Conservation (phyloP, 495 filamentous ascomycete species). For the Neurospora sp. region DNA sequence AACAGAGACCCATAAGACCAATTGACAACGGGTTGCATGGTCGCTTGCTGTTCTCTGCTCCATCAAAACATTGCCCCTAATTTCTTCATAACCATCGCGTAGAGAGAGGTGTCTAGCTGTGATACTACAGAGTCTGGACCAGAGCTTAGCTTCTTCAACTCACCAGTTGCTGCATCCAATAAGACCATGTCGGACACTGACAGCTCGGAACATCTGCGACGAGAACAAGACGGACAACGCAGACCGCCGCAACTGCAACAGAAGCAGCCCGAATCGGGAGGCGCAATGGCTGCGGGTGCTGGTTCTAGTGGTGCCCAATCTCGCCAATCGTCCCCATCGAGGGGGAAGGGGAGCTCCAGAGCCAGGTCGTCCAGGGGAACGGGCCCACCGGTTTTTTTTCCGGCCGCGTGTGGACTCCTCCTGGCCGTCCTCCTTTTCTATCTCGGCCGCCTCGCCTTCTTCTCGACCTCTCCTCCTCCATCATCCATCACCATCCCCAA, state of each 20-base stretch:
- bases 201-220: background rate
- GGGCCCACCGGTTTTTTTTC: background rate
- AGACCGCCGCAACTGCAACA: background rate
- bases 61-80: background rate
- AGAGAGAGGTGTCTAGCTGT: background rate
- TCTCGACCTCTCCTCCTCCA: slow-evolving; percentile 1
- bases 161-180: background rate
- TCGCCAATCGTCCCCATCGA: background rate
- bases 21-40: background rate
- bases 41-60: background rate
- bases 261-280: background rate
- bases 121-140: background rate
- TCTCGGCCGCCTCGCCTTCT: slow-evolving; percentile 12
- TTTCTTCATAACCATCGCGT: background rate
- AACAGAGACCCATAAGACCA: background rate
- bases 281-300: background rate
- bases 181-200: background rate
- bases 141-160: background rate
- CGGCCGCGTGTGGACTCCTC: slow-evolving; percentile 7
- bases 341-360: background rate
- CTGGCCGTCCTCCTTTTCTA: slow-evolving; percentile 12
- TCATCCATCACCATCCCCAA: slow-evolving; percentile 12
- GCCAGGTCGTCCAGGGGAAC: background rate
- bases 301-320: background rate
- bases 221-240: background rate